Percentiles rank a stretch among this genome's conserved stretches.
phyloP scores from a whole-genome alignment of 179 eudicot species.

The Heliamphora pulchella region DNA sequence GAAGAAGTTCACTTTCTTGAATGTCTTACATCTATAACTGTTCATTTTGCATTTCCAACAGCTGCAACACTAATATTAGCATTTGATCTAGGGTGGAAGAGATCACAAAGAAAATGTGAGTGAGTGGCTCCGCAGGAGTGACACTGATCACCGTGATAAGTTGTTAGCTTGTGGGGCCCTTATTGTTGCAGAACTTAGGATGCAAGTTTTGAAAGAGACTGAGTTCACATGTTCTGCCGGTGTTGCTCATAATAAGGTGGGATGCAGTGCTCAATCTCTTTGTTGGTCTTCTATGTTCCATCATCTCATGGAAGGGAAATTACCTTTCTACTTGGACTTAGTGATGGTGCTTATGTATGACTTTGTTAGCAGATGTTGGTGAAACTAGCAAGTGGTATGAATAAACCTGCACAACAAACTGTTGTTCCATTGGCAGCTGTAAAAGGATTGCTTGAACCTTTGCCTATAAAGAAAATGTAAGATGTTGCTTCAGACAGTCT shows the following conservation, averaged over 20 bases:
- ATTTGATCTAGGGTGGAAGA: constrained; percentile 40
- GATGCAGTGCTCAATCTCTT: constrained; percentile 7
- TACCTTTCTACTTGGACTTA: background rate
- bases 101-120: constrained; percentile 43
- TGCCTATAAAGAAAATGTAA: constrained; percentile 94
- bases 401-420: constrained; percentile 98
- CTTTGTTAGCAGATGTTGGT: constrained; percentile 69
- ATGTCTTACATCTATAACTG: background rate
- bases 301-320: constrained; percentile 1
- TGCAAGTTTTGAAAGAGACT: constrained; percentile 80
- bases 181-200: constrained; percentile 84
- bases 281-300: background rate
- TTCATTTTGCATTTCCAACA: constrained; percentile 12
- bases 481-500: constrained; percentile 17
- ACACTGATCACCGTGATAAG: constrained; percentile 72
- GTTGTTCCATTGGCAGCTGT: constrained; percentile 69
- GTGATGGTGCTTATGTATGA: constrained; percentile 16
- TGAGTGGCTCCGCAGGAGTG: constrained; percentile 54
- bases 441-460: constrained; percentile 55
- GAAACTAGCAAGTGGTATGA: constrained; percentile 88
- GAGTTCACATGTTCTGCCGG: constrained; percentile 99
- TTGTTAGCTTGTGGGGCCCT: constrained; percentile 86
- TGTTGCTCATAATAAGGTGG: constrained; percentile 87
- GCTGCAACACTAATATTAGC: constrained; percentile 7
- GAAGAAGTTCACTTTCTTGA: background rate